These are phyloP conservation scores for Paracorniculantispora psalliotae DNA, from an alignment of 2,329 filamentous ascomycete genomes.

Conservation along the genomic window DNA sequence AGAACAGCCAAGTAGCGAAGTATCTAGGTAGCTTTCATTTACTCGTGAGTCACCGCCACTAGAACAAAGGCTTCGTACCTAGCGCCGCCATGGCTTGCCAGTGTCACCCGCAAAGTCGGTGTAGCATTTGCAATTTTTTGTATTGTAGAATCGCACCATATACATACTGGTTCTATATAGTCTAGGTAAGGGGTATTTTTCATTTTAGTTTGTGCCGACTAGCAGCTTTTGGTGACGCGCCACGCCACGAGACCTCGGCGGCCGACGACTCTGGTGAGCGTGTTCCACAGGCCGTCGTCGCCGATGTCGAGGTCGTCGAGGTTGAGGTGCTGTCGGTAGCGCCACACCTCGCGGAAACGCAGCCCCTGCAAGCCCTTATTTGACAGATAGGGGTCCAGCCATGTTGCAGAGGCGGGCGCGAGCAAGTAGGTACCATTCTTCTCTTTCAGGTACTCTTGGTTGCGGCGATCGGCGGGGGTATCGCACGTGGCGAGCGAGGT, in stretches of 20 bases:
- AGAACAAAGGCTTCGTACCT: background rate
- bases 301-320: conserved; percentile 77
- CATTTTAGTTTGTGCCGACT: background rate
- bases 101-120: background rate
- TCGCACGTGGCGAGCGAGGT: conserved; percentile 58
- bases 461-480: conserved; percentile 50
- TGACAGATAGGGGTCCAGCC: conserved; percentile 58
- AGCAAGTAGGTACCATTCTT: conserved; percentile 65
- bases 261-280: conserved; percentile 62
- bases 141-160: background rate
- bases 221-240: conserved; percentile 60
- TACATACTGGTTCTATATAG: conserved; percentile 9
- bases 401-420: conserved; percentile 66
- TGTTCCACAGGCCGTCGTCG: conserved; percentile 70
- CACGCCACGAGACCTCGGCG: conserved; percentile 57
- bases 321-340: conserved; percentile 63
- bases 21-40: background rate
- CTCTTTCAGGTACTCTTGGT: conserved; percentile 53
- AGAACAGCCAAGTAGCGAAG: no score
- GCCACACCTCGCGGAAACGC: conserved; percentile 66
- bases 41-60: background rate
- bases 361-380: conserved; percentile 57
- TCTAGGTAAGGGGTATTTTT: background rate
- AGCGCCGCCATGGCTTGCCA: background rate
- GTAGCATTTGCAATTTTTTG: conserved; percentile 2